These are phyloP conservation scores for Bruguiera parviflora DNA, from an alignment of 345 rosid species.

Conservation along the genomic window DNA sequence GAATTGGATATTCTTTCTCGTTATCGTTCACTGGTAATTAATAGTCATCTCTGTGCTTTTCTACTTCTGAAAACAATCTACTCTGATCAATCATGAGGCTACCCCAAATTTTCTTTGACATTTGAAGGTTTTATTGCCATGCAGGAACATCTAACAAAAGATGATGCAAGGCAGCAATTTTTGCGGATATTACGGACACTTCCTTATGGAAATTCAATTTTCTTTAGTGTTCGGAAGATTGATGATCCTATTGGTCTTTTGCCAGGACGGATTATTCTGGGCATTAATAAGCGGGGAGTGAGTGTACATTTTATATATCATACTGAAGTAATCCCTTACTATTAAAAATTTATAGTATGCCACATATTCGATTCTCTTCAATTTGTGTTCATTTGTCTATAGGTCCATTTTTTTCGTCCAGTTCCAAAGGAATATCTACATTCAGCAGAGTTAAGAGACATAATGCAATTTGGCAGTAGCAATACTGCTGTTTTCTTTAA, in stretches of 20 bases:
- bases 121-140: conserved; percentile 6
- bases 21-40: conserved; percentile 66
- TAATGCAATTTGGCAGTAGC: conserved; percentile 99
- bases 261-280: conserved; percentile 87
- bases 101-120: background rate
- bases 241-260: conserved; percentile 98
- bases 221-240: conserved; percentile 88
- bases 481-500: conserved; percentile 95
- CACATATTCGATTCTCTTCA: background rate
- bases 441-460: conserved; percentile 93
- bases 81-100: background rate
- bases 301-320: conserved; percentile 26
- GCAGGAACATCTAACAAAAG: conserved; percentile 87
- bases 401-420: conserved; percentile 98
- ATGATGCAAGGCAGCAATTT: conserved; percentile 96
- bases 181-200: conserved; percentile 71
- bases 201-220: conserved; percentile 92
- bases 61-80: background rate
- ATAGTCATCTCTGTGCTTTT: background rate
- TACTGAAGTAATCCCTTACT: background rate
- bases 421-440: conserved; percentile 96
- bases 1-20: conserved; percentile 91
- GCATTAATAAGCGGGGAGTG: conserved; percentile 97
- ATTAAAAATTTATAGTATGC: background rate
- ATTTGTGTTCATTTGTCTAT: conserved; percentile 17